Evolutionary conservation across 768 basidiomycete species (phyloP).

Genomic region (Botryobasidium botryosum): DNA sequence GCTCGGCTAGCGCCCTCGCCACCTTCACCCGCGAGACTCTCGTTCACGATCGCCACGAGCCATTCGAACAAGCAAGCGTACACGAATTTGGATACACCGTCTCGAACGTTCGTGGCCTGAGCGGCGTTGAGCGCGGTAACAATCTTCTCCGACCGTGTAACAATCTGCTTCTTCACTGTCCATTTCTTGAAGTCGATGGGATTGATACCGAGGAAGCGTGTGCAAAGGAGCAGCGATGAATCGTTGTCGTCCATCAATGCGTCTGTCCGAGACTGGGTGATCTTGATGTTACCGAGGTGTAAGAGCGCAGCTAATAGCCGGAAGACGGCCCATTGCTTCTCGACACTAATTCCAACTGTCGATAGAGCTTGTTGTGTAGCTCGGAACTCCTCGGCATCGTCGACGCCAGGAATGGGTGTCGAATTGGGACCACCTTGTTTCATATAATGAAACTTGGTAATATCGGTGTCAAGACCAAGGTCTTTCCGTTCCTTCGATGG

Average conservation of each 20-base stretch:
- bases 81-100: conserved; percentile 95
- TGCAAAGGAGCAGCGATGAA: conserved; percentile 58
- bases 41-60: conserved; percentile 94
- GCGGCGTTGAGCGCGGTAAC: conserved; percentile 68
- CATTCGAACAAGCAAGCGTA: conserved; percentile 99
- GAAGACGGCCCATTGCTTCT: conserved; percentile 98
- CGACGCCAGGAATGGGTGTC: conserved; percentile 77
- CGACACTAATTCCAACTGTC: conserved; percentile 93
- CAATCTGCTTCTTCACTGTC: conserved; percentile 96
- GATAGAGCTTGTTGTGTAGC: conserved; percentile 87
- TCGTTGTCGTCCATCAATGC: conserved; percentile 74
- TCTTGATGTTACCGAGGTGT: conserved; percentile 95
- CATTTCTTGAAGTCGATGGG: conserved; percentile 94
- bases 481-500: conserved; percentile 92
- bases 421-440: conserved; percentile 85
- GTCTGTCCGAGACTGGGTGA: conserved; percentile 65
- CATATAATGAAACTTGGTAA: conserved; percentile 78
- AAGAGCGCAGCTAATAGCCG: conserved; percentile 80
- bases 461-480: conserved; percentile 72
- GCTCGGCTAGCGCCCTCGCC: conserved; percentile 79
- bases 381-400: conserved; percentile 91
- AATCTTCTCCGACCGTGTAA: conserved; percentile 90
- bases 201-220: conserved; percentile 79
- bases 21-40: conserved; percentile 87
- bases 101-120: conserved; percentile 86